Base-by-base conservation (phyloP, 352 stramenopile species). In the Phytophthora rubi region DNA sequence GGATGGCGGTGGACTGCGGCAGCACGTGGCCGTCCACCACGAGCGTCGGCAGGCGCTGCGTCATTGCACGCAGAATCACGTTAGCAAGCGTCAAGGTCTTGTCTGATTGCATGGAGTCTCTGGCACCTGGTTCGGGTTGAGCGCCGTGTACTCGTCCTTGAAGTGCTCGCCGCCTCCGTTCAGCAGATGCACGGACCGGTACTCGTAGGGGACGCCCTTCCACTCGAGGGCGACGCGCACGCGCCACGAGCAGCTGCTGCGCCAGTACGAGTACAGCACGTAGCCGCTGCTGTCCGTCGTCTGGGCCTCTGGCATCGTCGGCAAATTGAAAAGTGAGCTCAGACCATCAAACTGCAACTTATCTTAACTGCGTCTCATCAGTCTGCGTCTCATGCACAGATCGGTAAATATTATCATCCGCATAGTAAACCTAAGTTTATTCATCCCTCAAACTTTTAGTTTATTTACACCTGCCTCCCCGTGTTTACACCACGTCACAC, bases 1-100 rank as follows among this genome's bases (percentile, higher is more conserved):
- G 82, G 60, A 98, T 98, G 12, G 93, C 91, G 35, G 90, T 66
- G 0, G 88, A 97, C 70, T 98, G 94, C 35, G 88, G 83, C 8
- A 95, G 74, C 21, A 79, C 65, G 23, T 81, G 75, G 48, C 81
- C 87, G 21, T 90, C 84, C 65, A 97, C 97, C 64, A 96, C 86
- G 12, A 99, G 77, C 35, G 90, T 80, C 7, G 96, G 94, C 30
- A 95, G 49, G 44, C 87, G 87, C 80, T 92, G 12, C 26, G n/a
- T 23, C 42, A 18, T 16, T 15, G 39, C 39, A 48, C 23, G 1
- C 23, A 26, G 23, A 26, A 26, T 26, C 23, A 26, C 23, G 23
- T 26, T 26, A 26, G 23, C 23, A 26, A 26, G 23, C 23, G 1
- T 26, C 23, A 26, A 26, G 23, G 23, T 26, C 23, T 26, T 26